Evolutionary conservation across 805 yeast genomes (phyloP), one percentile per base, ranked within the genome.

Genomic region (Candida silvatica): DNA sequence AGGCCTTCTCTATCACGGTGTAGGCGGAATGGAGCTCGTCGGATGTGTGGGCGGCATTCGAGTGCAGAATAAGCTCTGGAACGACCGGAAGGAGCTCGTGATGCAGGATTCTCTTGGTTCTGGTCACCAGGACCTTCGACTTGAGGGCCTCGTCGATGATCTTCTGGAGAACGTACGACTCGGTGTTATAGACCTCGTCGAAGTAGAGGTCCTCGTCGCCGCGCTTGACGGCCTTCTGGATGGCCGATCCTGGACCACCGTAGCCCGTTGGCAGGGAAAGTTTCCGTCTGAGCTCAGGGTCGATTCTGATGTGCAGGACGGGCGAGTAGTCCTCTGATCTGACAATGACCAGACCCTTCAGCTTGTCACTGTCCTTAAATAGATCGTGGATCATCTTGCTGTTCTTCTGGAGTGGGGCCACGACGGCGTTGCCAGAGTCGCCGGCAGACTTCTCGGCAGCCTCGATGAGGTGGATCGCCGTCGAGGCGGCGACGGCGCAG

Each of bases 81-180:
- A 72, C 67, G 29, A 77, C 58, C 7, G 92, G 86, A 40, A 82
- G 64, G 34, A 76, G 61, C 52, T 87, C 97, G 51, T 80, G 94
- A 45, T 73, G 77, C 36, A 79, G 62, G 9, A 86, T 68, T 48
- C 95, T 74, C 27, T 77, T 62, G 3, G 60, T 44, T 39, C 66
- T 47, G 8, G 73, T 67, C 31, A 88, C 66, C 41, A 86, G 66
- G 14, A 84, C 64, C 31, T 64, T 67, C 12, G 74, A 71, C 8
- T 52, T 49, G 36, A 82, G 64, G 7, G 75, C 62, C 17, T 56
- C 55, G 47, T 81, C 79, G 20, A 84, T 74, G 17, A 88, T 70
- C 35, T 60, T 61, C 56, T 84, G 94, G 37, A 90, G 58, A 34
- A 83, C 58, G 44, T 61, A 69, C 38, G 71, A 73, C 52, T 80